Evolutionary conservation across 768 basidiomycete genomes (phyloP), one percentile per base, ranked within the genome.

Genomic region (Lentinus brumalis): DNA sequence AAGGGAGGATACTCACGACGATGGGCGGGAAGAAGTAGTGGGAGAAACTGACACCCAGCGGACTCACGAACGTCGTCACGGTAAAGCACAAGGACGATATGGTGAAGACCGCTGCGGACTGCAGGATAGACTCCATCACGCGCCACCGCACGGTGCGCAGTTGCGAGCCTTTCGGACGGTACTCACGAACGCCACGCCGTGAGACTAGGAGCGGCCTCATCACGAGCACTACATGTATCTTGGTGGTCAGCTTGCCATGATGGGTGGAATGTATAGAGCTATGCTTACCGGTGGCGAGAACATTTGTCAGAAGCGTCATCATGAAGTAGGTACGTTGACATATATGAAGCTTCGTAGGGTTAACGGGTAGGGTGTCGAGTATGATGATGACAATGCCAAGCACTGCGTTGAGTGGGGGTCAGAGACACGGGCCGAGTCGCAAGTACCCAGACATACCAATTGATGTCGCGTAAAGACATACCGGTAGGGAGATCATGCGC

Each of bases 71-170:
- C 29, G 11, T 16, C 50, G 50, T 51, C 15, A 51, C 32, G 5
- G 32, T 51, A 31, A 51, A 51, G 30, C 16, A 29, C 10, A 51
- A 14, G 6, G 50, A 14, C 30, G 50, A 51, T 11, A 51, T 15
- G 31, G 50, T 51, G 50, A 51, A 51, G 50, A 51, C 18, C 8
- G 50, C 32, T 11, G 50, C 50, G 15, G 50, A 51, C 50, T 51
- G 50, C 31, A 51, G 32, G 50, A 51, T 38, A 15, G 50, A 51
- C 8, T 32, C 30, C 50, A 51, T 51, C 11, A 51, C 50, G 50
- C 50, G 50, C 50, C 50, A 51, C 32, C 31, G 26, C 9, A 51
- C 50, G 6, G 50, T 31, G 32, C 50, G 50, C 15, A 51, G 50
- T 2, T 16, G 31, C 31, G 50, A 51, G 14, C 31, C 50, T 15